These are phyloP conservation scores for Staphylotrichum longicolle DNA, from an alignment of 495 filamentous ascomycete species.

Conservation along the genomic window DNA sequence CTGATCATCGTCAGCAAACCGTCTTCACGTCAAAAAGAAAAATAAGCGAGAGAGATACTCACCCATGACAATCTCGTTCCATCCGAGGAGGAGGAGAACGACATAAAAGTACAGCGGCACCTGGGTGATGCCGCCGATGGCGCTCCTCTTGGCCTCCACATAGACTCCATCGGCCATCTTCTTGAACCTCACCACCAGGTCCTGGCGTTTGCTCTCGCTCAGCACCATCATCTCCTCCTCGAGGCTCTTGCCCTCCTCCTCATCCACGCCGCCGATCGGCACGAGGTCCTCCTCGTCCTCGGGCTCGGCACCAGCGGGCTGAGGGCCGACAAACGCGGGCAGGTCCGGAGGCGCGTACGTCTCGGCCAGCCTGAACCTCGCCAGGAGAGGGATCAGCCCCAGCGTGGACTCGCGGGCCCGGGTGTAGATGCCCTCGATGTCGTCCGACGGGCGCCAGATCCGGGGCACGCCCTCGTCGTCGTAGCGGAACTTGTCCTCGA, in stretches of 20 bases:
- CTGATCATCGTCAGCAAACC: conserved; percentile 51
- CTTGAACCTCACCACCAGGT: conserved; percentile 92
- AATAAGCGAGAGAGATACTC: conserved; percentile 37
- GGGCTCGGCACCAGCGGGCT: conserved; percentile 69
- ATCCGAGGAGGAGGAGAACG: conserved; percentile 81
- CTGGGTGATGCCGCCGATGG: conserved; percentile 92
- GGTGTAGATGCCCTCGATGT: conserved; percentile 94
- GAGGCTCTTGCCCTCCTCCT: conserved; percentile 86
- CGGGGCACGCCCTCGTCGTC: conserved; percentile 91
- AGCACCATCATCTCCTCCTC: conserved; percentile 96
- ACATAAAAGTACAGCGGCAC: conserved; percentile 94
- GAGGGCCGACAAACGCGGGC: conserved; percentile 72
- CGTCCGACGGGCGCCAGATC: conserved; percentile 95
- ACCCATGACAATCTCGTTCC: conserved; percentile 96
- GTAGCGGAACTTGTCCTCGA: conserved; percentile 98
- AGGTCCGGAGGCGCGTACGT: conserved; percentile 76
- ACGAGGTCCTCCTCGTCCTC: conserved; percentile 86
- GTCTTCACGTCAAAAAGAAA: neutral
- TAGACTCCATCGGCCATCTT: conserved; percentile 96
- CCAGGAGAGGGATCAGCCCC: conserved; percentile 81
- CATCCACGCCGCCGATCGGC: conserved; percentile 86
- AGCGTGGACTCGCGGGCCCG: conserved; percentile 87
- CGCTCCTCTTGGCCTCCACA: conserved; percentile 93
- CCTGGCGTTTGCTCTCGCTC: conserved; percentile 79
- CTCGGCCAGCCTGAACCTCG: conserved; percentile 70